Base-by-base conservation (phyloP, 2,329 filamentous ascomycete genomes). In the Monilinia vaccinii-corymbosi region DNA sequence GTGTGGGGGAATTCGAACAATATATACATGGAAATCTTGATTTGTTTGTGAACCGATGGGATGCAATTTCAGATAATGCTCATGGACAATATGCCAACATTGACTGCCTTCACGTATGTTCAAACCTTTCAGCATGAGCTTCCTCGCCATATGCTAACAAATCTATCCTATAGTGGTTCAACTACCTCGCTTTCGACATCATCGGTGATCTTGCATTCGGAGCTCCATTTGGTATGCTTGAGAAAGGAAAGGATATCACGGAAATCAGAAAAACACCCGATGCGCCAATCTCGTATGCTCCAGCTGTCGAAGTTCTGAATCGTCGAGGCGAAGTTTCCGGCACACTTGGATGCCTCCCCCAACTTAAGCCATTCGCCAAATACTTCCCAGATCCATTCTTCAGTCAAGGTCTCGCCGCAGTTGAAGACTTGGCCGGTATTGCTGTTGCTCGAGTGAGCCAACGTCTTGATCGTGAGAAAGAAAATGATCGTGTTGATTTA, bases 271-370 rank as follows among this genome's bases (percentile, higher is more conserved):
- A 76, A 61, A 80, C 80, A 0, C 82, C 85, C 0, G 78, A 84
- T 60, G 77, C 79, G 1, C 77, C 81, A 3, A 82, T 87, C 4
- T 82, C 83, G 36, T 90, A 87, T 67, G 88, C 87, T 0, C 82
- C 87, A 0, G 91, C 92, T 11, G 89, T 96, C 63, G 86, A 96
- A 74, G 91, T 96, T 5, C 78, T 96, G 53, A 96, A 96, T 75
- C 83, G 91, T 14, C 81, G 91, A 51, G 92, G 91, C 56, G 91
- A 96, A 71, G 90, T 96, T 36, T 92, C 87, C 8, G 88, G 85
- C 4, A 85, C 91, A 0, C 78, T 96, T 6, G 91, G 91, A 1
- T 88, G 84, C 69, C 76, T 86, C 57, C 90, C 91, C 0, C 74
- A 76, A 60, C 76, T 96, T 48, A 93, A 88, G 71, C 89, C 89